These are phyloP conservation scores for Phytophthora crassamura DNA, from an alignment of 352 stramenopile genomes.

Conservation along the genomic window DNA sequence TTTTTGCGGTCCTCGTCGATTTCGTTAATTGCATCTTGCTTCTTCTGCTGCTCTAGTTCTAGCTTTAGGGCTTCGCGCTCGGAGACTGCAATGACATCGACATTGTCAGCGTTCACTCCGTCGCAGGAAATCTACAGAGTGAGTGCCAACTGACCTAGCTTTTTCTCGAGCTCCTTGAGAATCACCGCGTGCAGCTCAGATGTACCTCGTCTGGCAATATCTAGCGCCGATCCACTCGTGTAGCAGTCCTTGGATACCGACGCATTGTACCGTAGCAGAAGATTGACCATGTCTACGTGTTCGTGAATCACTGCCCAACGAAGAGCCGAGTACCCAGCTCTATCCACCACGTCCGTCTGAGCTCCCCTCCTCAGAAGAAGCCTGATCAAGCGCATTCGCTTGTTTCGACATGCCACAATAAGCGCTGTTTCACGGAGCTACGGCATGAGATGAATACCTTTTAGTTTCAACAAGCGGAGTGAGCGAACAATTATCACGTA, in stretches of 20 bases:
- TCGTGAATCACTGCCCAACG: constrained; percentile 56
- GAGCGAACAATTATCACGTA: constrained; percentile 10
- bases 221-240: constrained; percentile 53
- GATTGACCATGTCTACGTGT: constrained; percentile 39
- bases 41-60: constrained; percentile 37
- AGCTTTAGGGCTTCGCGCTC: constrained; percentile 46
- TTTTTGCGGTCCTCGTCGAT: constrained; percentile 39
- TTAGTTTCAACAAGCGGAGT: background rate
- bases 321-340: constrained; percentile 53
- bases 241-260: constrained; percentile 60
- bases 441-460: background rate
- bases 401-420: constrained; percentile 61
- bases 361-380: constrained; percentile 57
- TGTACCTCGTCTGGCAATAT: constrained; percentile 44
- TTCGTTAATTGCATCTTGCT: constrained; percentile 43
- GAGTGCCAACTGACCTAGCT: constrained; percentile 39
- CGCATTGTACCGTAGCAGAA: constrained; percentile 49
- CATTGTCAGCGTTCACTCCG: background rate
- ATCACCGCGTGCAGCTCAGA: constrained; percentile 48
- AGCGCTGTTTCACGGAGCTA: constrained; percentile 60
- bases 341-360: constrained; percentile 48
- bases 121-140: background rate
- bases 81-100: constrained; percentile 33
- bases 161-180: constrained; percentile 46
- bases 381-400: constrained; percentile 37